phyloP scores from a whole-genome alignment of 192 early-diverging fungal species.

The Glomus cerebriforme region DNA sequence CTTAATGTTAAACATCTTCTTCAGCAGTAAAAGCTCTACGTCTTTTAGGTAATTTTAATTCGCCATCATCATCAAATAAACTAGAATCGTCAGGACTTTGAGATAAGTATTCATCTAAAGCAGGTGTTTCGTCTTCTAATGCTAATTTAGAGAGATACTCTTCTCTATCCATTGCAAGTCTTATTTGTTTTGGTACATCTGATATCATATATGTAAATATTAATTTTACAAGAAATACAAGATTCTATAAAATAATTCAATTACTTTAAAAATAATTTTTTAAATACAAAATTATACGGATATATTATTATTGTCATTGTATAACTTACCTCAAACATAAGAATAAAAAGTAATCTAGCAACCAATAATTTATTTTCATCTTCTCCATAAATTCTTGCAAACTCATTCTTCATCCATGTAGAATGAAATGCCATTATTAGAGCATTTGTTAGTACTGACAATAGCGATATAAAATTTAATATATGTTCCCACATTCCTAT shows the following conservation, averaged over 20 bases:
- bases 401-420: constrained; percentile 34
- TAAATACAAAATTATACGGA: not conserved
- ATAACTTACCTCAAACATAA: constrained; percentile 44
- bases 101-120: constrained; percentile 36
- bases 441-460: constrained; percentile 46
- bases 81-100: not conserved
- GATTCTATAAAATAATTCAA: constrained; percentile 31
- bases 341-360: constrained; percentile 40
- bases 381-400: constrained; percentile 26
- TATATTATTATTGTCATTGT: not conserved
- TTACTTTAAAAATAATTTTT: not conserved
- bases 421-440: constrained; percentile 48
- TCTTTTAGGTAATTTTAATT: not conserved
- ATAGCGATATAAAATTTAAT: constrained; percentile 36
- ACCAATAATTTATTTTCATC: not conserved
- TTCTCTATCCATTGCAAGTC: constrained; percentile 45
- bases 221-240: constrained; percentile 42
- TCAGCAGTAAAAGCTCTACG: too few species aligned
- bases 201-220: constrained; percentile 39
- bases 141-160: constrained; percentile 37
- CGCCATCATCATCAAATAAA: not conserved
- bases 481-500: constrained; percentile 47
- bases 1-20: too few species aligned
- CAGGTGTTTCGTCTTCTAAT: constrained; percentile 38
- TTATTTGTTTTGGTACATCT: constrained; percentile 40